A percentile compares a stretch with the other conserved stretches of the same genome.
Conservation (phyloP, 495 filamentous ascomycete species). For the Lophiostoma macrostomum region DNA sequence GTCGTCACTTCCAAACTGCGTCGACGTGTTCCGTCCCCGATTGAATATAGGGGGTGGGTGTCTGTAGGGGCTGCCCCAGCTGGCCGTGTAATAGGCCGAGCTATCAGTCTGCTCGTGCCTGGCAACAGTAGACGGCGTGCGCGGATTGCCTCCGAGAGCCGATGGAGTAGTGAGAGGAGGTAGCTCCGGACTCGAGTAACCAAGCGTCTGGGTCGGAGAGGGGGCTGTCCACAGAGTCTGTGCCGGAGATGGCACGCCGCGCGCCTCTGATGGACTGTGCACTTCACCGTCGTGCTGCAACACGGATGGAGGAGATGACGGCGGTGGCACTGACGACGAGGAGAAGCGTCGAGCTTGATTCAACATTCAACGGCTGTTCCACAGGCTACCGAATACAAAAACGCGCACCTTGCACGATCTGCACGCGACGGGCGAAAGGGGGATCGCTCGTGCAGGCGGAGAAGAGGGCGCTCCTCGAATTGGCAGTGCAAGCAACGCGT, state of each 20-base stretch:
- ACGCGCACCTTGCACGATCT: slow-evolving; percentile 27
- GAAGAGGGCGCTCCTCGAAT: slow-evolving; percentile 9
- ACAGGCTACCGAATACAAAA: slow-evolving; percentile 2
- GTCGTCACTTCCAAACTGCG: slow-evolving; percentile 34
- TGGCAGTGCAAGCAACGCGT: slow-evolving; percentile 28
- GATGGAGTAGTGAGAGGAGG: slow-evolving; percentile 31
- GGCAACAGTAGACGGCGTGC: slow-evolving; percentile 31
- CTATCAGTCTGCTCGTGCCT: slow-evolving; percentile 27
- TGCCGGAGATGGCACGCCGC: slow-evolving; percentile 31
- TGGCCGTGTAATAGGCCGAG: slow-evolving; percentile 41
- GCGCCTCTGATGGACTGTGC: slow-evolving; percentile 26
- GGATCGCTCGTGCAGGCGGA: slow-evolving; percentile 6
- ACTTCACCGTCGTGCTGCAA: slow-evolving; percentile 18
- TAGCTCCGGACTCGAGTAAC: slow-evolving; percentile 35
- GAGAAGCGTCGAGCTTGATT: slow-evolving; percentile 36
- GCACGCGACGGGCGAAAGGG: slow-evolving; percentile 19
- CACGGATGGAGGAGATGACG: slow-evolving; percentile 32
- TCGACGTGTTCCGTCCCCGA: slow-evolving; percentile 10
- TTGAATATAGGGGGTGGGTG: slow-evolving; percentile 33
- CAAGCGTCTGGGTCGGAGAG: slow-evolving; percentile 36
- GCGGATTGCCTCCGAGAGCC: slow-evolving; percentile 19
- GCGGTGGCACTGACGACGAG: slow-evolving; percentile 25
- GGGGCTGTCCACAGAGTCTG: slow-evolving; percentile 36
- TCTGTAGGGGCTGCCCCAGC: slow-evolving; percentile 44
- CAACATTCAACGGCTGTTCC: slow-evolving; percentile 26